phyloP scores from a whole-genome alignment of 495 filamentous ascomycete species.

The Aspergillus egyptiacus region DNA sequence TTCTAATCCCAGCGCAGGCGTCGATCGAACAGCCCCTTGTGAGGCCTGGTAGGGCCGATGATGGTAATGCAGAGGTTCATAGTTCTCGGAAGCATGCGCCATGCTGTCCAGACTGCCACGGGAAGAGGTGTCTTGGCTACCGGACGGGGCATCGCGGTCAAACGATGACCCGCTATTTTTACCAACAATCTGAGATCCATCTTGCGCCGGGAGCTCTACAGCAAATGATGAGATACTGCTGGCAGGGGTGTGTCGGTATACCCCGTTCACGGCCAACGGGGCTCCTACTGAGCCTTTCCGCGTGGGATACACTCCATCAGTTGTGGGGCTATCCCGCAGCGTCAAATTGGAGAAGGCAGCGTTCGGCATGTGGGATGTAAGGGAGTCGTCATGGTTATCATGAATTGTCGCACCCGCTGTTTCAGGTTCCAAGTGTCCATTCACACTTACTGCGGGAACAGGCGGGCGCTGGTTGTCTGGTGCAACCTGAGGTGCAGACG shows the following conservation, averaged over 20 bases:
- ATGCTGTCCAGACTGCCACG: conserved; percentile 38
- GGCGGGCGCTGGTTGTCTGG: conserved; percentile 31
- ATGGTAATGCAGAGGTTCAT: conserved; percentile 47
- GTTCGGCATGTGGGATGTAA: conserved; percentile 21
- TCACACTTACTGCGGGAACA: conserved; percentile 38
- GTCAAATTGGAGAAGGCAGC: conserved; percentile 27
- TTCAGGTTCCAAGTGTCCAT: conserved; percentile 28
- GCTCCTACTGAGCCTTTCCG: conserved; percentile 33
- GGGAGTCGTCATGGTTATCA: conserved; percentile 21
- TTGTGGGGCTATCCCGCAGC: conserved; percentile 30
- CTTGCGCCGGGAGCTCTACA: conserved; percentile 26
- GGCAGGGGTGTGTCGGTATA: conserved; percentile 30
- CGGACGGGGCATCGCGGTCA: conserved; percentile 20
- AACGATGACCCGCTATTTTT: conserved; percentile 27
- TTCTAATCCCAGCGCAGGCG: conserved; percentile 17
- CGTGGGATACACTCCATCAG: conserved; percentile 36
- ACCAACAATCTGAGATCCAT: conserved; percentile 16
- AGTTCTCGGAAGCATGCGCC: conserved; percentile 28
- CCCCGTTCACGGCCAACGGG: conserved; percentile 9
- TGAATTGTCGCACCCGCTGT: conserved; percentile 32
- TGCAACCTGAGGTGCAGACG: conserved; percentile 16
- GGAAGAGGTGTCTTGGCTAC: conserved; percentile 31
- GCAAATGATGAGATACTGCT: conserved; percentile 41
- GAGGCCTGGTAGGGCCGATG: conserved; percentile 37
- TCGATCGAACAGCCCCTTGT: conserved; percentile 10